phyloP scores from a whole-genome alignment of 371 early-diverging fungal genomes.

The Chytridium lagenaria region DNA sequence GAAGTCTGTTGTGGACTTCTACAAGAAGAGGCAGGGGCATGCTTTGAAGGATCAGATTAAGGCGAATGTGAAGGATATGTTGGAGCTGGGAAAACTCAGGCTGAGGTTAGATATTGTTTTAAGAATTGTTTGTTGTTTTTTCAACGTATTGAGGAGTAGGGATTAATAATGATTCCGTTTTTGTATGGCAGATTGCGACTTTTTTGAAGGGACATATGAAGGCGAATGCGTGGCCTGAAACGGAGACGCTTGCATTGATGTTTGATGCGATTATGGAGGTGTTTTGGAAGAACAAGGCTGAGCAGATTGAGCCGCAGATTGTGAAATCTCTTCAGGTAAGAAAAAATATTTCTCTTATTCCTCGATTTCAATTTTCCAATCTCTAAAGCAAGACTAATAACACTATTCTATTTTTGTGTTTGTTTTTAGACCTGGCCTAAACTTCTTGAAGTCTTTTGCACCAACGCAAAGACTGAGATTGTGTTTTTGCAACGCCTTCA shows the following conservation, averaged over 20 bases:
- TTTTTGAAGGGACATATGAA: constrained; percentile 72
- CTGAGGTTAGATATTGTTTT: constrained; percentile 55
- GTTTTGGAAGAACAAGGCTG: constrained; percentile 78
- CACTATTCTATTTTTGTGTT: too few relatives aligned
- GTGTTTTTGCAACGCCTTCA: constrained; percentile 83
- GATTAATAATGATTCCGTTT: constrained; percentile 12
- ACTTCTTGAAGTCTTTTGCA: constrained; percentile 74
- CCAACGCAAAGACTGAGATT: constrained; percentile 84
- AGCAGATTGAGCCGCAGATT: constrained; percentile 80
- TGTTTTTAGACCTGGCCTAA: constrained; percentile 73
- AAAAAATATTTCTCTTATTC: constrained; percentile 29
- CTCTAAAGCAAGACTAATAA: too few relatives aligned
- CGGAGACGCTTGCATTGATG: constrained; percentile 73
- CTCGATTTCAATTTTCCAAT: not conserved
- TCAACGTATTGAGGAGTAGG: too few relatives aligned
- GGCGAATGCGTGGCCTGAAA: constrained; percentile 77
- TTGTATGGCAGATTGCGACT: constrained; percentile 56
- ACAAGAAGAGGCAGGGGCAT: constrained; percentile 72
- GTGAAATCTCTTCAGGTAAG: constrained; percentile 61
- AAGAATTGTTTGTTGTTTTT: not conserved
- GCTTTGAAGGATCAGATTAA: constrained; percentile 71
- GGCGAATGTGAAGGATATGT: constrained; percentile 62
- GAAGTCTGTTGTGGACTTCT: constrained; percentile 81
- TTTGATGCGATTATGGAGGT: constrained; percentile 83
- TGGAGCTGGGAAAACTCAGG: constrained; percentile 62